Conservation (phyloP, 1,284 basidiomycete genomes). For the Rugosomyces carneus region DNA sequence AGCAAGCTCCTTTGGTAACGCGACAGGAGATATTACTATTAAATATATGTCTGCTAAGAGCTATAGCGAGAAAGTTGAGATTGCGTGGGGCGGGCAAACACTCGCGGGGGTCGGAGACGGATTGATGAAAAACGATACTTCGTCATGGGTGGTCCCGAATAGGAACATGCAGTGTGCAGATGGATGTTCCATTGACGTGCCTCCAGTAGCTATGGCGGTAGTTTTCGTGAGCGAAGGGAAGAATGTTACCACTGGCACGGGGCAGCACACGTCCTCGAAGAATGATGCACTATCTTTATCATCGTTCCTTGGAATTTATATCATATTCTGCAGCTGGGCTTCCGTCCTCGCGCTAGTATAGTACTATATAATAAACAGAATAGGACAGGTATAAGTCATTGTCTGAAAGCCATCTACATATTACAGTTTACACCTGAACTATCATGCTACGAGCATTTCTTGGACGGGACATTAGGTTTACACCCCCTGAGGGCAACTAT, state of each 20-base stretch:
- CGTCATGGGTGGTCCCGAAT: conserved; percentile 39
- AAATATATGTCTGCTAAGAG: conserved; percentile 39
- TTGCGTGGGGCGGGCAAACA: conserved; percentile 44
- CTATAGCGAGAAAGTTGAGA: conserved; percentile 48
- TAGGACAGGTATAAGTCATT: not conserved
- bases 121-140: conserved; percentile 16
- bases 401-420: not conserved
- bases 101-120: conserved; percentile 25
- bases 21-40: conserved; percentile 27
- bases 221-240: conserved; percentile 25
- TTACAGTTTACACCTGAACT: not conserved
- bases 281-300: not conserved
- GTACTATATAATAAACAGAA: not conserved
- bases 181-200: conserved; percentile 37
- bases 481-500: no score
- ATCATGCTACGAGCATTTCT: not conserved
- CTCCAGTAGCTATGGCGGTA: conserved; percentile 39
- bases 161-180: conserved; percentile 29
- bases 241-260: not conserved
- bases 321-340: not conserved
- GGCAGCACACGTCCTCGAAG: not conserved
- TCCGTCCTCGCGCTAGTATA: no score
- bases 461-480: no score
- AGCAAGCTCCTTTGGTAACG: conserved; percentile 17
- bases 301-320: not conserved